Percentiles rank a stretch among this genome's conserved stretches.
phyloP scores from a whole-genome alignment of 192 early-diverging fungal genomes.

The Physocladia obscura region DNA sequence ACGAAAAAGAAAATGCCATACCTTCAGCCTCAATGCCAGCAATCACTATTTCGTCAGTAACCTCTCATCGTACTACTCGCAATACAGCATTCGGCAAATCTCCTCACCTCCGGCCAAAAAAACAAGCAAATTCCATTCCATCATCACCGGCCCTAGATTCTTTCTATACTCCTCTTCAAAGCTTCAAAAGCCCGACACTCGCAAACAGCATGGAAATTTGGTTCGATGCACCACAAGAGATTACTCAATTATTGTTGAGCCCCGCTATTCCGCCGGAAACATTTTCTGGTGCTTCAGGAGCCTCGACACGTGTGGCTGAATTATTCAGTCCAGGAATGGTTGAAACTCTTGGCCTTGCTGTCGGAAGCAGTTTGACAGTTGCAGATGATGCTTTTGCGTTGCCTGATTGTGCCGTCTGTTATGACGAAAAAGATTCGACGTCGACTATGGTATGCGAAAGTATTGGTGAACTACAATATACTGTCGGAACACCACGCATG shows the following conservation, averaged over 20 bases:
- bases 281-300: not conserved
- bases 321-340: constrained; percentile 15
- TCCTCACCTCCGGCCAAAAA: not conserved
- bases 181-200: not conserved
- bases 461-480: too few species aligned
- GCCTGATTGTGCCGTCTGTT: not conserved
- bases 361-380: not conserved
- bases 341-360: not conserved
- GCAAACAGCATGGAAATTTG: constrained; percentile 34
- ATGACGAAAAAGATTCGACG: too few species aligned
- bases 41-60: not conserved
- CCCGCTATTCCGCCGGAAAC: constrained; percentile 37
- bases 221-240: constrained; percentile 45
- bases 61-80: not conserved
- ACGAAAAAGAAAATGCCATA: constrained; percentile 26
- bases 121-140: not conserved
- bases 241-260: not conserved
- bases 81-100: too few species aligned
- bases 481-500: too few species aligned
- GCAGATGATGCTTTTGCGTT: not conserved
- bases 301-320: not conserved
- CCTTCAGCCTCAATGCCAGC: not conserved
- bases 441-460: too few species aligned
- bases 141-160: not conserved
- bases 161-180: constrained; percentile 3